Evolutionary conservation across 1,284 basidiomycete genomes (phyloP).

Genomic region (Cutaneotrichosporon cavernicola): DNA sequence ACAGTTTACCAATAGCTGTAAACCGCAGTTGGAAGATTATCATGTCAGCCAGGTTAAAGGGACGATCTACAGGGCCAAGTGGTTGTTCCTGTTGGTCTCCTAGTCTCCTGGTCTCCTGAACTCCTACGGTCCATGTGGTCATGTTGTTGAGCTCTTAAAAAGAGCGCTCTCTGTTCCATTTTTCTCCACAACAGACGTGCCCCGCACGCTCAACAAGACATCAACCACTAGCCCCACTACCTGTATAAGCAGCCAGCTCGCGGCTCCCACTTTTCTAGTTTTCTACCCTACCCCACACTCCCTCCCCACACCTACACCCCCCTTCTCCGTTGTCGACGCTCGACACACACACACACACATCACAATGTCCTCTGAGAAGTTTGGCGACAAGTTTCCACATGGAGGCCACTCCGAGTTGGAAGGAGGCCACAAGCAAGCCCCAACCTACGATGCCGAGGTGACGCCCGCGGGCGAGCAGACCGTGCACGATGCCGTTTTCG

Average conservation of each 20-base stretch:
- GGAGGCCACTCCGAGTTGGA: neutral
- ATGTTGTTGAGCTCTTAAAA: neutral
- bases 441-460: constrained; percentile 21
- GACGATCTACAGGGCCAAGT: neutral
- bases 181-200: neutral
- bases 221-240: neutral
- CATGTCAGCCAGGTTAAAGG: neutral
- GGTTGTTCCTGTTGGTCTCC: no score
- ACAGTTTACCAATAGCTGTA: no score
- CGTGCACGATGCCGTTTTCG: constrained; percentile 36
- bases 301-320: neutral
- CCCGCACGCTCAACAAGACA: neutral
- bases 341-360: no score
- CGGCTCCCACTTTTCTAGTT: neutral
- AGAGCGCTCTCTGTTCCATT: neutral
- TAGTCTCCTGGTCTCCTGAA: no score
- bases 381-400: neutral
- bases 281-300: neutral
- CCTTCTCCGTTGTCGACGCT: neutral
- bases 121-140: neutral
- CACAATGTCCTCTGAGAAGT: neutral
- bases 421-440: neutral
- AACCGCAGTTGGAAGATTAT: no score
- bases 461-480: constrained; percentile 18
- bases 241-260: neutral